A percentile compares a stretch with the other conserved stretches of the same genome.
These are phyloP conservation scores for Microcos paniculata DNA, from an alignment of 345 rosid genomes.

Conservation along the genomic window DNA sequence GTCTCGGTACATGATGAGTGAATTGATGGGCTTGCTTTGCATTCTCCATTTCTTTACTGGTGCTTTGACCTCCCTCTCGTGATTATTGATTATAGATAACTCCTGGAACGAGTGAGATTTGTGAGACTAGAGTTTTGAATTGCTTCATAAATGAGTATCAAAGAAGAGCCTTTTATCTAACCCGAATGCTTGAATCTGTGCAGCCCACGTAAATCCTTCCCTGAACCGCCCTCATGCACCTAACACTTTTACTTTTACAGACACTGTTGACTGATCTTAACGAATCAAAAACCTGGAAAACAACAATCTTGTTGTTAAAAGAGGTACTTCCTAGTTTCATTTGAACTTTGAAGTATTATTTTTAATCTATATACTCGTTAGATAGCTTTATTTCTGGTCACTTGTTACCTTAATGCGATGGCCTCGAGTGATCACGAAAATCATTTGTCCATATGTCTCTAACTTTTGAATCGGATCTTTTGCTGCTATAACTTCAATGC, in stretches of 20 bases:
- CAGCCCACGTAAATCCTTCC: slow-evolving; percentile 83
- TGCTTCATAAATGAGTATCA: background rate
- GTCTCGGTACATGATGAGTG: slow-evolving; percentile 67
- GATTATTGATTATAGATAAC: slow-evolving; percentile 40
- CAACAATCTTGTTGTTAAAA: background rate
- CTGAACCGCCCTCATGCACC: slow-evolving; percentile 54
- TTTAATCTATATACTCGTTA: background rate
- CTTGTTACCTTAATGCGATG: slow-evolving; percentile 62
- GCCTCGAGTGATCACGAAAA: slow-evolving; percentile 48
- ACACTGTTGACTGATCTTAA: slow-evolving; percentile 49
- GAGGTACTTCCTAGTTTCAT: background rate
- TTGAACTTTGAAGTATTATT: no score
- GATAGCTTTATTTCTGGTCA: background rate
- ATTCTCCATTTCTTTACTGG: slow-evolving; percentile 69
- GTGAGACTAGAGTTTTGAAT: slow-evolving; percentile 9
- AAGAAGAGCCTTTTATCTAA: slow-evolving; percentile 16
- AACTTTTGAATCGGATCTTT: slow-evolving; percentile 63
- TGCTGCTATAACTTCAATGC: slow-evolving; percentile 60
- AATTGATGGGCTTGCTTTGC: slow-evolving; percentile 62
- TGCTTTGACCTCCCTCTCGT: slow-evolving; percentile 70
- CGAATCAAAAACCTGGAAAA: slow-evolving; percentile 64
- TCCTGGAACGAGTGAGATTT: slow-evolving; percentile 46
- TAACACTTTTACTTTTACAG: slow-evolving; percentile 58
- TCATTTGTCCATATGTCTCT: slow-evolving; percentile 50
- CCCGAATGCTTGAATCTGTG: slow-evolving; percentile 88